Conservation (phyloP, 768 basidiomycete genomes). For the Rhodotorula kratochvilovae region DNA sequence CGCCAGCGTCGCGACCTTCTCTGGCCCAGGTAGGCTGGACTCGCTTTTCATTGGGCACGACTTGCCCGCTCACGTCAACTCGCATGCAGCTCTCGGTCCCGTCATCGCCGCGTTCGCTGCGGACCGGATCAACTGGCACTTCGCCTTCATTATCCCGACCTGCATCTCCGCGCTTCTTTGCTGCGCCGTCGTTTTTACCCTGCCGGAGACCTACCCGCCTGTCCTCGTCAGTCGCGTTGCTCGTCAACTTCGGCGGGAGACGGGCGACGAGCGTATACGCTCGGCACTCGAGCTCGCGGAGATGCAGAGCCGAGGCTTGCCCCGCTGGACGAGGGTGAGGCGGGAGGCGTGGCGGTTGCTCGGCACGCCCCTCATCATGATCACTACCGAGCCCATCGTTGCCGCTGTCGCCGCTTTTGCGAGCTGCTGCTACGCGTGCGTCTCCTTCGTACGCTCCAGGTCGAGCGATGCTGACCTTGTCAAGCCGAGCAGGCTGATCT, state of each 20-base stretch:
- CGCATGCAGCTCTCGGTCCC: conserved; percentile 13
- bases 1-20: conserved; percentile 16
- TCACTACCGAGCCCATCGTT: conserved; percentile 18
- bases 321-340: neutral
- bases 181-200: conserved; percentile 56
- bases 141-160: conserved; percentile 60
- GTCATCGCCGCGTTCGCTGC: conserved; percentile 22
- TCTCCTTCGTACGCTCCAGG: neutral
- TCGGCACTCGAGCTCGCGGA: conserved; percentile 23
- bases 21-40: neutral
- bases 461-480: neutral
- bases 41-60: neutral
- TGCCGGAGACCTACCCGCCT: conserved; percentile 69
- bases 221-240: conserved; percentile 57
- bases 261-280: conserved; percentile 13
- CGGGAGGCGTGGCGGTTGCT: conserved; percentile 11
- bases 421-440: conserved; percentile 17
- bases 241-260: neutral
- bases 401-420: neutral
- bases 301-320: neutral
- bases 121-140: conserved; percentile 16
- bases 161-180: conserved; percentile 48
- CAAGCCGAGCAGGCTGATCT: conserved; percentile 10
- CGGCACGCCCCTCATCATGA: conserved; percentile 26
- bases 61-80: neutral